Conservation (phyloP, 345 rosid genomes). For the Citrus australasica region DNA sequence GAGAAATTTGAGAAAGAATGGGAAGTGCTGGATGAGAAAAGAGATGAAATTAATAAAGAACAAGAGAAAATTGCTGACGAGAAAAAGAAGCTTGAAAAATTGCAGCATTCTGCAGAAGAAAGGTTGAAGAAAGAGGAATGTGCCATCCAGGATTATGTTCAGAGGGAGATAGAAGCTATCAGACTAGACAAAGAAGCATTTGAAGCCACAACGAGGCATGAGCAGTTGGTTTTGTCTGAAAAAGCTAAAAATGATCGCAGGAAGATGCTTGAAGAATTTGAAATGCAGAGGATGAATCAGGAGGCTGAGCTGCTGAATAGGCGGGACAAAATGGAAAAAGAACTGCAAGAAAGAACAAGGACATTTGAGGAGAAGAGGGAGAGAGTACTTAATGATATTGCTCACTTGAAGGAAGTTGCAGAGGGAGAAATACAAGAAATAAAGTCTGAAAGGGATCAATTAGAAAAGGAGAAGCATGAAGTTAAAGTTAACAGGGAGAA, state of each 20-base stretch:
- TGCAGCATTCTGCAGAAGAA: constrained; percentile 42
- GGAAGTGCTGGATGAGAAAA: constrained; percentile 72
- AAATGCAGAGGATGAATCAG: constrained; percentile 41
- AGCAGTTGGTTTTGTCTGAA: constrained; percentile 49
- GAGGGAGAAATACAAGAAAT: constrained; percentile 53
- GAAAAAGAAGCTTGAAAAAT: constrained; percentile 41
- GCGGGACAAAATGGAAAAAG: constrained; percentile 53
- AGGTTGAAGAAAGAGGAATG: constrained; percentile 57
- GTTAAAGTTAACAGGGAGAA: constrained; percentile 41
- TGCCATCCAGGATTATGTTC: constrained; percentile 38
- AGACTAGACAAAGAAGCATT: constrained; percentile 64
- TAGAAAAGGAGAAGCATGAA: constrained; percentile 51
- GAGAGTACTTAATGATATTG: constrained; percentile 39
- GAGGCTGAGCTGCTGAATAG: constrained; percentile 41
- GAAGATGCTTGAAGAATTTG: constrained; percentile 56
- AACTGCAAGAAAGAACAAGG: constrained; percentile 36
- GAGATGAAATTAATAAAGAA: constrained; percentile 39
- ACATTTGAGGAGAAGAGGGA: constrained; percentile 45
- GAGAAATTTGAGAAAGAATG: constrained; percentile 79
- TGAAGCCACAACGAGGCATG: constrained; percentile 60
- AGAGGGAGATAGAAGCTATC: constrained; percentile 51
- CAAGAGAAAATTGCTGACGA: constrained; percentile 42
- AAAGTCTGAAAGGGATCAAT: constrained; percentile 36
- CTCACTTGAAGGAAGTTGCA: constrained; percentile 40
- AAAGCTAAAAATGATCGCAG: constrained; percentile 46